Evolutionary conservation across 129 eudicot species (phyloP).

Genomic region (Escallonia rubra): DNA sequence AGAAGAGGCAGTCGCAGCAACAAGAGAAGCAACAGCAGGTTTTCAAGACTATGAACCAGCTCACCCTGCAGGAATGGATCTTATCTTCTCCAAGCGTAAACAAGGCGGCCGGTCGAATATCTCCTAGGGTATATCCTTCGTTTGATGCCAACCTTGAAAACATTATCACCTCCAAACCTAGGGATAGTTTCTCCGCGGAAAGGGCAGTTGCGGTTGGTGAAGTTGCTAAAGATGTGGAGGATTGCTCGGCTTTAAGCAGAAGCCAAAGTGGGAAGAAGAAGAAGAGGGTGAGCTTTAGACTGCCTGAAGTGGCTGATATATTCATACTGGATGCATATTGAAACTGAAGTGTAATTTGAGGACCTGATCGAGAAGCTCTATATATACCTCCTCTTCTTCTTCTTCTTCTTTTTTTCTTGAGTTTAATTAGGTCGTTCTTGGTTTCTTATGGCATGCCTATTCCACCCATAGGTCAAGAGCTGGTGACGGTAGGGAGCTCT

Average conservation of each 20-base stretch:
- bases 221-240: conserved; percentile 14
- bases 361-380: neutral
- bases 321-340: conserved; percentile 21
- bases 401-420: no score
- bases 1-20: conserved; percentile 1
- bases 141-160: conserved; percentile 4
- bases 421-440: no score
- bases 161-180: neutral
- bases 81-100: conserved; percentile 30
- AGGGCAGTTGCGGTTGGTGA: neutral
- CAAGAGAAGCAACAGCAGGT: conserved; percentile 14
- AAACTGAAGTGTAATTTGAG: neutral
- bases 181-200: conserved; percentile 4
- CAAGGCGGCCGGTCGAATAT: neutral
- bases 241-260: neutral
- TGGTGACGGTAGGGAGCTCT: no score
- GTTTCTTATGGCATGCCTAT: no score
- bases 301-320: conserved; percentile 47
- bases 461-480: no score
- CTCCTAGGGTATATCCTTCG: conserved; percentile 37
- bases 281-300: conserved; percentile 43
- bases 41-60: conserved; percentile 9
- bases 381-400: no score
- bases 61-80: conserved; percentile 44
- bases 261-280: conserved; percentile 18